These are phyloP conservation scores for Citeromyces nyonsensis DNA, from an alignment of 805 yeast genomes.

Conservation along the genomic window DNA sequence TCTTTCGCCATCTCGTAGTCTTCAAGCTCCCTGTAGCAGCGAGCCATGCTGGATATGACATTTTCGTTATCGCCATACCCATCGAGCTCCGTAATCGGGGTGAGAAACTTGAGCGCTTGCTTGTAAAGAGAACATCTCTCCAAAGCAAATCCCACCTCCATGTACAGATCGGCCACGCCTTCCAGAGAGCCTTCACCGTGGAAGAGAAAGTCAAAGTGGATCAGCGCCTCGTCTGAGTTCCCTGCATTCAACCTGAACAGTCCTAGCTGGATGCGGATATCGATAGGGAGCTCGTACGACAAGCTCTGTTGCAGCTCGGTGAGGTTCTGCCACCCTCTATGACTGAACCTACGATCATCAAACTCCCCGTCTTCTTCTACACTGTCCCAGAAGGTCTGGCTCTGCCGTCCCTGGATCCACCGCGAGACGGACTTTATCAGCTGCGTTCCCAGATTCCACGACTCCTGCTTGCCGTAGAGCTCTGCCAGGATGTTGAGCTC, in stretches of 20 bases:
- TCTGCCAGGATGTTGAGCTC: conserved; percentile 77
- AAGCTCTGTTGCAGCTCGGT: conserved; percentile 22
- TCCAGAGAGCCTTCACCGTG: conserved; percentile 28
- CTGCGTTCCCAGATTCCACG: conserved; percentile 47
- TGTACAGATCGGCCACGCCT: conserved; percentile 57
- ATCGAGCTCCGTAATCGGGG: conserved; percentile 37
- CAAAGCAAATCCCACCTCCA: conserved; percentile 62
- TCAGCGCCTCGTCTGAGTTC: conserved; percentile 52
- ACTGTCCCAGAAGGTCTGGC: conserved; percentile 55
- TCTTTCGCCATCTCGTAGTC: conserved; percentile 50
- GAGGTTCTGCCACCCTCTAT: conserved; percentile 24
- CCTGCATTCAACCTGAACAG: conserved; percentile 51
- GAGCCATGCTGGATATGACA: conserved; percentile 46
- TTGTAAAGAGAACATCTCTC: conserved; percentile 53
- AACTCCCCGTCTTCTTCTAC: conserved; percentile 63
- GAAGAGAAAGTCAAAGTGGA: conserved; percentile 48
- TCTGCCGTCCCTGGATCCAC: conserved; percentile 64
- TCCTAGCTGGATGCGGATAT: conserved; percentile 74
- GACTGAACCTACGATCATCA: conserved; percentile 50
- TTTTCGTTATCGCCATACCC: conserved; percentile 32
- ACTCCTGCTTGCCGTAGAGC: conserved; percentile 52
- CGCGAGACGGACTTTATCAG: conserved; percentile 59
- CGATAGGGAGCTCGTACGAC: conserved; percentile 54
- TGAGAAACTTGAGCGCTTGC: conserved; percentile 62
- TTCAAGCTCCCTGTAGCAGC: conserved; percentile 62